phyloP scores from a whole-genome alignment of 768 basidiomycete species.

The Kwoniella heveanensis region DNA sequence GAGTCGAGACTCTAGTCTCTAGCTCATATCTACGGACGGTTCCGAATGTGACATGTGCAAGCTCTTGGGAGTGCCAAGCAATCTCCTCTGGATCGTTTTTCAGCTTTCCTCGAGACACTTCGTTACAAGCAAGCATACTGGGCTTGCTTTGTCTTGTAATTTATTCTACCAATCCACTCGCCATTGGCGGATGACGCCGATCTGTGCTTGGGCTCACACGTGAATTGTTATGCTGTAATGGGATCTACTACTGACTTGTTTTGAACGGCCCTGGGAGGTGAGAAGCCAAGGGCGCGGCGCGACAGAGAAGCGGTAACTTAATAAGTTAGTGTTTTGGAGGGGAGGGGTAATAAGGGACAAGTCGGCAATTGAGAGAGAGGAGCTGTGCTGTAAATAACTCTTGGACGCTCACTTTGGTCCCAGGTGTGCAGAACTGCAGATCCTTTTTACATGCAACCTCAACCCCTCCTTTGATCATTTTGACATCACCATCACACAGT shows the following conservation, averaged over 20 bases:
- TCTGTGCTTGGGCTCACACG: neutral
- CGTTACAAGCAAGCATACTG: no score
- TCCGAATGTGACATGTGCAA: neutral
- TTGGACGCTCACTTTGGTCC: neutral
- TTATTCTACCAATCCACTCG: neutral
- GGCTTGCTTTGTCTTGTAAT: neutral
- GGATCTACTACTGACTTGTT: neutral
- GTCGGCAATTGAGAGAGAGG: neutral
- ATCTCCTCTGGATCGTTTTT: no score
- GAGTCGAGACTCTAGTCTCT: neutral
- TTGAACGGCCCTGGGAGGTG: neutral
- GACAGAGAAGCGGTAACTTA: no score
- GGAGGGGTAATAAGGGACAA: no score
- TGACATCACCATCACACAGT: conserved; percentile 6
- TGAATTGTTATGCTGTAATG: neutral
- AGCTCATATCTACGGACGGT: neutral
- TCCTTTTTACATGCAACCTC: neutral
- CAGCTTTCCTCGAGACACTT: no score
- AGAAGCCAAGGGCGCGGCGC: neutral
- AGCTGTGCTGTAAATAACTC: conserved; percentile 3
- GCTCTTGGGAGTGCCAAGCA: no score
- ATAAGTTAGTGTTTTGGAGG: no score
- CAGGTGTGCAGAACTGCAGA: neutral
- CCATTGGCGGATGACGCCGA: neutral
- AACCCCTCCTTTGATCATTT: conserved; percentile 9